Evolutionary conservation across 768 basidiomycete genomes (phyloP).

Genomic region (Daedalea quercina): DNA sequence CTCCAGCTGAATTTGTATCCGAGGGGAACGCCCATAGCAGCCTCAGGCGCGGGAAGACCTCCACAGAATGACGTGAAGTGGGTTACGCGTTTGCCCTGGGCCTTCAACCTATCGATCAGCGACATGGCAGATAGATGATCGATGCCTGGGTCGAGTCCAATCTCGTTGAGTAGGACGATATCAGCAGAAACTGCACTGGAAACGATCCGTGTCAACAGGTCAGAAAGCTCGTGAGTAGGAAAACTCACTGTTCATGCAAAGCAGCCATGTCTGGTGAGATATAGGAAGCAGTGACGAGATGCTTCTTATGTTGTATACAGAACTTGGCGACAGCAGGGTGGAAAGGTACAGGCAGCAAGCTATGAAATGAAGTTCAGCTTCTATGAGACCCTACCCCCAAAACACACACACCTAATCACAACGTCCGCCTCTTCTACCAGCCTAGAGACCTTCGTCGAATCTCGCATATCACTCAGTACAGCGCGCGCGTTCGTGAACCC

Average conservation of each 20-base stretch:
- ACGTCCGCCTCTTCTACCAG: slow-evolving; percentile 67
- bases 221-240: background rate
- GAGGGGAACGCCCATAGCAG: slow-evolving; percentile 52
- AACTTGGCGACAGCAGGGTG: slow-evolving; percentile 66
- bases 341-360: slow-evolving; percentile 72
- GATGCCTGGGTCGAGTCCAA: slow-evolving; percentile 85
- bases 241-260: slow-evolving; percentile 51
- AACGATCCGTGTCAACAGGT: too few species aligned
- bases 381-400: background rate
- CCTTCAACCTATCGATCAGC: slow-evolving; percentile 46
- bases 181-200: slow-evolving; percentile 52
- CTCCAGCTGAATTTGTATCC: slow-evolving; percentile 96
- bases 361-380: slow-evolving; percentile 21
- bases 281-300: slow-evolving; percentile 90
- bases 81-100: slow-evolving; percentile 46
- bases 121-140: slow-evolving; percentile 85
- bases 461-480: slow-evolving; percentile 52
- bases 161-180: slow-evolving; percentile 81
- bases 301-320: slow-evolving; percentile 63
- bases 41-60: slow-evolving; percentile 78
- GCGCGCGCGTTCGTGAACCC: slow-evolving; percentile 47
- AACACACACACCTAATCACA: slow-evolving; percentile 66
- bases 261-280: slow-evolving; percentile 70
- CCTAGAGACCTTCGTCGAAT: slow-evolving; percentile 35
- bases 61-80: slow-evolving; percentile 92